Evolutionary conservation across 2,329 filamentous ascomycete species (phyloP).

Genomic region (Aspergillus sp.): DNA sequence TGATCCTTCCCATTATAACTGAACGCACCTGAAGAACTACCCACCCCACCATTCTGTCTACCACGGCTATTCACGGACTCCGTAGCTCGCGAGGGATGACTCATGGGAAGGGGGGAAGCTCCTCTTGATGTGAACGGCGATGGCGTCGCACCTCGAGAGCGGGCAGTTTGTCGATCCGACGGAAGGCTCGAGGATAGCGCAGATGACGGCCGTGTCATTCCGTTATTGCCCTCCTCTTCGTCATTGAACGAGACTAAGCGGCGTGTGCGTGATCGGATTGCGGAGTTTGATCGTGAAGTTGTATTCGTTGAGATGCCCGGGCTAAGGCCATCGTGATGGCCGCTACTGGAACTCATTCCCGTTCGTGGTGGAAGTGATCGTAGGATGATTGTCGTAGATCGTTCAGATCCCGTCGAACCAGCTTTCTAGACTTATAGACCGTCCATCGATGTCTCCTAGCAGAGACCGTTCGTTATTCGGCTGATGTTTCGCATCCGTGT

Average conservation of each 20-base stretch:
- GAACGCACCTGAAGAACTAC: constrained; percentile 20
- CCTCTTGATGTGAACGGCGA: constrained; percentile 31
- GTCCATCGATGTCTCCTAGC: constrained; percentile 16
- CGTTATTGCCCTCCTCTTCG: constrained; percentile 20
- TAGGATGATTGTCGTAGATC: constrained; percentile 29
- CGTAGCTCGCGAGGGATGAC: constrained; percentile 28
- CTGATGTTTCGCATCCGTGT: constrained; percentile 15
- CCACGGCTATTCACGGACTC: constrained; percentile 15
- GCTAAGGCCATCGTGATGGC: constrained; percentile 29
- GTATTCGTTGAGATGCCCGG: constrained; percentile 26
- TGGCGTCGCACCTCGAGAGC: constrained; percentile 37
- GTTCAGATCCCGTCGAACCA: constrained; percentile 23
- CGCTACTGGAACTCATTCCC: constrained; percentile 39
- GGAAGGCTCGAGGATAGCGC: constrained; percentile 22
- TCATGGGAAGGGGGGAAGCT: constrained; percentile 34
- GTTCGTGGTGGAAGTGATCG: constrained; percentile 5
- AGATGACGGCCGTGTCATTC: constrained; percentile 18
- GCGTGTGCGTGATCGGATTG: constrained; percentile 38
- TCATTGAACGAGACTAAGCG: constrained; percentile 39
- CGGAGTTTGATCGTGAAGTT: constrained; percentile 27
- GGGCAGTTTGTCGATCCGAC: constrained; percentile 25
- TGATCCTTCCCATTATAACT: constrained; percentile 14
- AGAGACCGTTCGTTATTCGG: constrained; percentile 1
- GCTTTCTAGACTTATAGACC: constrained; percentile 27
- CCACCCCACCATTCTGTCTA: constrained; percentile 12